Percentiles rank a stretch among this genome's conserved stretches.
Evolutionary conservation across 1,284 basidiomycete species (phyloP).

Genomic region (Fomitopsis schrenkii): DNA sequence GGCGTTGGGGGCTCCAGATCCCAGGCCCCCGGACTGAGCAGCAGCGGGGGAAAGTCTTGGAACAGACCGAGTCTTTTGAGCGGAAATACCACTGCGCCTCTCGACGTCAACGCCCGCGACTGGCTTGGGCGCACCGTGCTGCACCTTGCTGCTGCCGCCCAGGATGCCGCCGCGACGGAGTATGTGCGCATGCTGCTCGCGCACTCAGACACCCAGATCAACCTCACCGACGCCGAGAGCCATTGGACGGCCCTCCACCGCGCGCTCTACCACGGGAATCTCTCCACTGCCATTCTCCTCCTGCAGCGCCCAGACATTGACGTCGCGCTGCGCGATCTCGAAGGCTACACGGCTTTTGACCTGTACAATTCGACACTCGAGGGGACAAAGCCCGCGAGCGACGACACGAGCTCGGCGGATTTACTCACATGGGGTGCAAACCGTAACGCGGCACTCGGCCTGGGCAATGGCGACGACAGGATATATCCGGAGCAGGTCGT

Average conservation of each 20-base stretch:
- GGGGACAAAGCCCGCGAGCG: conserved; percentile 56
- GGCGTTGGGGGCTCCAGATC: conserved; percentile 28
- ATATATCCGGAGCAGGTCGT: conserved; percentile 76
- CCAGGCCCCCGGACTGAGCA: conserved; percentile 33
- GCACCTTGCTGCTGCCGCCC: conserved; percentile 74
- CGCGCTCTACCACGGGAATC: conserved; percentile 85
- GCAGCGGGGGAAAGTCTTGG: conserved; percentile 65
- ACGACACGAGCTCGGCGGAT: conserved; percentile 43
- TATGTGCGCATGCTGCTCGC: conserved; percentile 81
- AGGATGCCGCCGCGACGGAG: conserved; percentile 62
- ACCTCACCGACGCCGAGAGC: conserved; percentile 79
- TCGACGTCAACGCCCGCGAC: conserved; percentile 75
- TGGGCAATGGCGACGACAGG: conserved; percentile 80
- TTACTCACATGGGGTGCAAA: conserved; percentile 94
- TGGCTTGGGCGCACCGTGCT: conserved; percentile 75
- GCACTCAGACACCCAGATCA: conserved; percentile 78
- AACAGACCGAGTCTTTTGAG: conserved; percentile 45
- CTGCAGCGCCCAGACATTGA: conserved; percentile 78
- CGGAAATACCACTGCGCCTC: conserved; percentile 27
- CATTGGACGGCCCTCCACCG: conserved; percentile 93
- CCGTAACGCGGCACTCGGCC: conserved; percentile 82
- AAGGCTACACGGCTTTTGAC: conserved; percentile 93
- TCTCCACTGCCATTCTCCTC: conserved; percentile 75
- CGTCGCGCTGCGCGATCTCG: conserved; percentile 73
- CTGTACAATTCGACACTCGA: conserved; percentile 89